A percentile compares a stretch with the other conserved stretches of the same genome.
phyloP scores from a whole-genome alignment of 1,139 yeast genomes.

The Wickerhamomyces sp. region DNA sequence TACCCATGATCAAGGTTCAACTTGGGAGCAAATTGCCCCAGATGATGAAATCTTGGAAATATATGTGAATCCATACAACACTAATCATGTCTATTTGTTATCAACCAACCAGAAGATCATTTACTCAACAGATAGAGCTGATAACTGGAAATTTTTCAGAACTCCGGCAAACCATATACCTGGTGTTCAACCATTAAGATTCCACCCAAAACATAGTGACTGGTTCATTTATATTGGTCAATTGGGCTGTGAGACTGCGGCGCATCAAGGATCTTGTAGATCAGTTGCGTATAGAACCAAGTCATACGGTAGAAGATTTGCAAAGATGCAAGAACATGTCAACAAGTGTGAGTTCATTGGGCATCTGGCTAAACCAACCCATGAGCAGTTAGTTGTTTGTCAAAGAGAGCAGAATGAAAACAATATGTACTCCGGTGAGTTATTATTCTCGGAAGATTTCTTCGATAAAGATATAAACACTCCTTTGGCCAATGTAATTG shows the following conservation, averaged over 20 bases:
- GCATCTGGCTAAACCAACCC: slow-evolving; percentile 39
- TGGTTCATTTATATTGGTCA: slow-evolving; percentile 71
- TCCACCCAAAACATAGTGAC: slow-evolving; percentile 54
- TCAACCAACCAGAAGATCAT: slow-evolving; percentile 49
- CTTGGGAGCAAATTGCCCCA: slow-evolving; percentile 49
- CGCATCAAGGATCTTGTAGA: slow-evolving; percentile 46
- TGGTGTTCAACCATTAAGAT: slow-evolving; percentile 38
- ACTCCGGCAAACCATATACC: slow-evolving; percentile 50
- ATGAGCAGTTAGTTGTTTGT: slow-evolving; percentile 61
- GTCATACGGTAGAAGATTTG: slow-evolving; percentile 64
- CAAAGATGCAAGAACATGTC: slow-evolving; percentile 47
- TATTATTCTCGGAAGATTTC: slow-evolving; percentile 54
- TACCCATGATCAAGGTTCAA: slow-evolving; percentile 73
- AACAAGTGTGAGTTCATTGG: slow-evolving; percentile 64
- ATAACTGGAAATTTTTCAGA: slow-evolving; percentile 40
- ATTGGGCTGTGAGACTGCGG: slow-evolving; percentile 47
- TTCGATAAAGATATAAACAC: slow-evolving; percentile 24
- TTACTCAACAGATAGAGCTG: slow-evolving; percentile 67
- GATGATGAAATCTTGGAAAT: slow-evolving; percentile 50
- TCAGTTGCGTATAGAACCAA: slow-evolving; percentile 55
- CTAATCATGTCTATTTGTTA: slow-evolving; percentile 60
- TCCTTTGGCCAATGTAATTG: slow-evolving; percentile 50
- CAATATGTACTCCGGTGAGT: slow-evolving; percentile 32
- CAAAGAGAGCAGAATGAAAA: slow-evolving; percentile 35
- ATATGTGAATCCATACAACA: slow-evolving; percentile 54